Evolutionary conservation across 768 basidiomycete species (phyloP).

Genomic region (Leucogyrophana mollusca): DNA sequence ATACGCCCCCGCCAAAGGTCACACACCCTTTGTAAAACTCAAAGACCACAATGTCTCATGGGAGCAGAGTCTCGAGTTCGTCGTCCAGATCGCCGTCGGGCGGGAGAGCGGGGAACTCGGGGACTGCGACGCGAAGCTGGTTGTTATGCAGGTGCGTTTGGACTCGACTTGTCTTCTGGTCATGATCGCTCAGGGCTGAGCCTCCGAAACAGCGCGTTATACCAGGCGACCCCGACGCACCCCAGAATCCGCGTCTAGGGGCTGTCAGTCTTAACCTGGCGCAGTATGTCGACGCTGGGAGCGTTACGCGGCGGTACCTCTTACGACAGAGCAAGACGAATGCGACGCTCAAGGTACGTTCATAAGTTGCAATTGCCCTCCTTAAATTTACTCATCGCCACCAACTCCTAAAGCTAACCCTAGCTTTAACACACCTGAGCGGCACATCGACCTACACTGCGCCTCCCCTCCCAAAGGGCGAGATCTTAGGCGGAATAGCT

Average conservation of each 20-base stretch:
- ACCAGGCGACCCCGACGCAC: constrained; percentile 51
- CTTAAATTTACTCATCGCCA: constrained; percentile 1
- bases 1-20: constrained; percentile 55
- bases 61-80: constrained; percentile 54
- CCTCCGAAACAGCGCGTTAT: constrained; percentile 47
- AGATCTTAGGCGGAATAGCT: constrained; percentile 68
- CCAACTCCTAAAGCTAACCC: constrained; percentile 45
- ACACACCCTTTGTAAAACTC: constrained; percentile 58
- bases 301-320: constrained; percentile 63
- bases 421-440: constrained; percentile 52
- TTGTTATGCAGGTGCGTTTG: constrained; percentile 51
- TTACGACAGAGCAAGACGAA: constrained; percentile 76
- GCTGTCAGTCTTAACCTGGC: constrained; percentile 69
- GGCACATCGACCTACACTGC: constrained; percentile 58
- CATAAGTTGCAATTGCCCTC: background rate
- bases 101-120: constrained; percentile 46
- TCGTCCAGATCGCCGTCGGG: constrained; percentile 61
- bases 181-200: background rate
- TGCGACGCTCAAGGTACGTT: constrained; percentile 66
- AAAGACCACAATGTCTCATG: constrained; percentile 65
- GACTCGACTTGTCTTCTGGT: too few species aligned
- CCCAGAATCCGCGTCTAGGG: constrained; percentile 62
- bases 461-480: constrained; percentile 69
- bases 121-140: constrained; percentile 62
- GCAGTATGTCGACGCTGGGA: constrained; percentile 62